Evolutionary conservation across 2,329 filamentous ascomycete genomes (phyloP).

Genomic region (Fusarium nygamai): DNA sequence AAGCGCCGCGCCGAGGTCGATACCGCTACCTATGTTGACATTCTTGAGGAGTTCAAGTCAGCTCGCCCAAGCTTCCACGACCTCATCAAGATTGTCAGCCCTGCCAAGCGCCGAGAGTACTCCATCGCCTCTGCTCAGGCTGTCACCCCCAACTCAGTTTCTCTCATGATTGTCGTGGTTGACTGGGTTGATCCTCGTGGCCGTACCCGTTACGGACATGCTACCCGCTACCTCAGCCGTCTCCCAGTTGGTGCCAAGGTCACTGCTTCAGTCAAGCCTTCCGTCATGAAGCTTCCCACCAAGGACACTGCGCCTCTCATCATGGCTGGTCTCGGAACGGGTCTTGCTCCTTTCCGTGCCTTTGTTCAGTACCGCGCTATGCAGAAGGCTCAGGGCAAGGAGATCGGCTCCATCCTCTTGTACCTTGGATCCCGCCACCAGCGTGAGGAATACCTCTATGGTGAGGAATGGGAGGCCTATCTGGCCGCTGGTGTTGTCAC

Average conservation of each 20-base stretch:
- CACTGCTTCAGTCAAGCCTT: constrained; percentile 95
- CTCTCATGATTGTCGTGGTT: constrained; percentile 96
- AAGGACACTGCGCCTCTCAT: constrained; percentile 92
- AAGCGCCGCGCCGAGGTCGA: constrained; percentile 92
- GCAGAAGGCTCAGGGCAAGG: constrained; percentile 96
- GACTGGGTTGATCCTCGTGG: constrained; percentile 92
- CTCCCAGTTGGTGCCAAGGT: constrained; percentile 81
- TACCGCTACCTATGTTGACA: constrained; percentile 88
- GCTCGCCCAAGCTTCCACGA: constrained; percentile 91
- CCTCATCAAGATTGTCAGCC: constrained; percentile 84
- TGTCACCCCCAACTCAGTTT: constrained; percentile 87
- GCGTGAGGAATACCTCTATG: constrained; percentile 98
- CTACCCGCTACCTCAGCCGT: constrained; percentile 85
- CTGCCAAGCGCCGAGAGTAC: constrained; percentile 97
- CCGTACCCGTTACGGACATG: constrained; percentile 90
- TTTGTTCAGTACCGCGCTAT: constrained; percentile 98
- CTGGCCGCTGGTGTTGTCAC: constrained; percentile 95
- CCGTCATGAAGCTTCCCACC: constrained; percentile 97
- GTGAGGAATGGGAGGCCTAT: constrained; percentile 99
- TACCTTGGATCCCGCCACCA: constrained; percentile 98
- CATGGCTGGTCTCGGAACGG: constrained; percentile 98
- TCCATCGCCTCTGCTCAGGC: constrained; percentile 98
- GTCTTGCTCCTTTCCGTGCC: constrained; percentile 97
- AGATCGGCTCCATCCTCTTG: constrained; percentile 90
- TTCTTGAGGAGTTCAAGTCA: constrained; percentile 88